These are phyloP conservation scores for Hirsutella rhossiliensis DNA, from an alignment of 2,329 filamentous ascomycete species.

Conservation along the genomic window DNA sequence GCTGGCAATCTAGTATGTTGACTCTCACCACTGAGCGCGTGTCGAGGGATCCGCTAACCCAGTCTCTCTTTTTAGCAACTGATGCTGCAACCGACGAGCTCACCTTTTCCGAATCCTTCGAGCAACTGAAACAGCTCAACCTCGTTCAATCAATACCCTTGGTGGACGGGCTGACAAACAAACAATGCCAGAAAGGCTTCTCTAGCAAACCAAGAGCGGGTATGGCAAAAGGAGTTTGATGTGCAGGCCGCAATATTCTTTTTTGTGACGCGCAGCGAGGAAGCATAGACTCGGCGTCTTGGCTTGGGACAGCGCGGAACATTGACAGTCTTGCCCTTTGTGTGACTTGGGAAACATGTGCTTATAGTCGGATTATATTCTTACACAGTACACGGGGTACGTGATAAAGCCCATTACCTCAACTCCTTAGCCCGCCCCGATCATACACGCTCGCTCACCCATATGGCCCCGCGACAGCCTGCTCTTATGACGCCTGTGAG, in stretches of 20 bases:
- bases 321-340: neutral
- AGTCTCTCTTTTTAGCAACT: neutral
- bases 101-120: neutral
- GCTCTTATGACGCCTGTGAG: slow-evolving; percentile 76
- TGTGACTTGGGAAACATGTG: neutral
- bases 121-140: neutral
- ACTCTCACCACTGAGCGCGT: neutral
- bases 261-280: neutral
- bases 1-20: slow-evolving; percentile 85
- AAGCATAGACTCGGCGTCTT: neutral
- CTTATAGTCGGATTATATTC: neutral
- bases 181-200: neutral
- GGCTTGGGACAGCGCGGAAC: neutral
- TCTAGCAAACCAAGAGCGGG: neutral
- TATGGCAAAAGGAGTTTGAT: neutral
- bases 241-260: neutral
- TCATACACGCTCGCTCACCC: slow-evolving; percentile 68
- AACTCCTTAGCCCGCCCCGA: neutral
- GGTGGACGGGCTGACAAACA: neutral
- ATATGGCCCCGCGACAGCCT: slow-evolving; percentile 89
- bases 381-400: neutral
- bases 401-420: neutral
- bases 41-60: neutral
- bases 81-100: no score
- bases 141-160: no score